Percentiles rank a stretch among this genome's conserved stretches.
Conservation (phyloP, 2,329 filamentous ascomycete species). For the Coniochaeta prunicola region DNA sequence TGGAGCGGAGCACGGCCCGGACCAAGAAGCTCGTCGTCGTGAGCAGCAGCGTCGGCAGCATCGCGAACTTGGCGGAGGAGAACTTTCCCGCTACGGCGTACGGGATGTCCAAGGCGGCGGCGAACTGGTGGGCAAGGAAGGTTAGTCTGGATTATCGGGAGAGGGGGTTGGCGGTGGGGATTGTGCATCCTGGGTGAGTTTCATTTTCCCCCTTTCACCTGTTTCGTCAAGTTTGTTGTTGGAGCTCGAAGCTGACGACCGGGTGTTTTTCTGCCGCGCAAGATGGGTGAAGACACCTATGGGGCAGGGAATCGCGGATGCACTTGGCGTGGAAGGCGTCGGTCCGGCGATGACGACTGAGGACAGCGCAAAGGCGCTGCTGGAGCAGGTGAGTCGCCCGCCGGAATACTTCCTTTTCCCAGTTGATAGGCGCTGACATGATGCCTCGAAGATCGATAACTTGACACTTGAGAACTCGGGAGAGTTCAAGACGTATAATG, state of each 20-base stretch:
- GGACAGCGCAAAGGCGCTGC: conserved; percentile 13
- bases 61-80: conserved; percentile 12
- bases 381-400: conserved; percentile 14
- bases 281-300: conserved; percentile 20
- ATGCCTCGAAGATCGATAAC: background rate
- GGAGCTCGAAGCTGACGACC: background rate
- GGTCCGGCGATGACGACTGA: conserved; percentile 12
- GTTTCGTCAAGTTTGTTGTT: background rate
- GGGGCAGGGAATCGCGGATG: conserved; percentile 18
- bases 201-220: background rate
- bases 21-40: conserved; percentile 16
- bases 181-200: conserved; percentile 21
- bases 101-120: conserved; percentile 21
- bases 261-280: background rate
- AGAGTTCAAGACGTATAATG: background rate
- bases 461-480: background rate
- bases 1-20: conserved; percentile 3
- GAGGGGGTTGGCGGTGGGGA: conserved; percentile 14
- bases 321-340: conserved; percentile 12
- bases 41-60: conserved; percentile 17
- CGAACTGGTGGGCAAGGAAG: conserved; percentile 19
- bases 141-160: conserved; percentile 12
- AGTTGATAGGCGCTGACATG: background rate
- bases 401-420: background rate
- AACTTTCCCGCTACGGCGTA: conserved; percentile 15